Evolutionary conservation across 2,329 filamentous ascomycete species (phyloP).

Genomic region (Fusarium mundagurra): DNA sequence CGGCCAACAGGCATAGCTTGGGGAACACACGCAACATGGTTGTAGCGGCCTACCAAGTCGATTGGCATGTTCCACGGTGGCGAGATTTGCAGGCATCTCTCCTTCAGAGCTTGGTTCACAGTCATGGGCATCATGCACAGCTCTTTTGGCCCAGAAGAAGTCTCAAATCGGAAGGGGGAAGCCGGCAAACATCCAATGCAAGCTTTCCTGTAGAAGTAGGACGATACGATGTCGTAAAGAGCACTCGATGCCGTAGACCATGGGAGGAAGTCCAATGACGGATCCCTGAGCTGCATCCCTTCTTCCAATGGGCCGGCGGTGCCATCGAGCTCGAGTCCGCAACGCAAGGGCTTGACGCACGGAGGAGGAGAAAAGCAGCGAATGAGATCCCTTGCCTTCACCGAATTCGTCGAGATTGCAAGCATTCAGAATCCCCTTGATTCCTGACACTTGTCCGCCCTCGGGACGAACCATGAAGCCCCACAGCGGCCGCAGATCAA

Average conservation of each 20-base stretch:
- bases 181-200: slow-evolving; percentile 9
- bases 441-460: slow-evolving; percentile 51
- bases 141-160: not conserved
- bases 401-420: slow-evolving; percentile 47
- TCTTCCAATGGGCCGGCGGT: slow-evolving; percentile 18
- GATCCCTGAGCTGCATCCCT: slow-evolving; percentile 23
- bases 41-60: not conserved
- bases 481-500: slow-evolving; percentile 55
- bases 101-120: slow-evolving; percentile 4
- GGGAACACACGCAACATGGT: not conserved
- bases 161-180: slow-evolving; percentile 1
- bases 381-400: slow-evolving; percentile 50
- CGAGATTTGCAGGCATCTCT: slow-evolving; percentile 12
- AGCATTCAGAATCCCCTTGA: slow-evolving; percentile 46
- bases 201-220: slow-evolving; percentile 8
- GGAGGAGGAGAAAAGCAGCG: slow-evolving; percentile 37
- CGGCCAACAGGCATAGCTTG: slow-evolving; percentile 6
- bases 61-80: slow-evolving; percentile 11
- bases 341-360: slow-evolving; percentile 30
- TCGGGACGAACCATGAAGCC: slow-evolving; percentile 52
- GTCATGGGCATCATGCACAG: slow-evolving; percentile 2
- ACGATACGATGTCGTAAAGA: slow-evolving; percentile 18
- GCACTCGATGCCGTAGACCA: slow-evolving; percentile 17
- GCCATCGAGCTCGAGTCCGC: slow-evolving; percentile 24
- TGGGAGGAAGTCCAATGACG: slow-evolving; percentile 12